Evolutionary conservation across 176 grass and related monocot genomes (phyloP).

Genomic region (Chloris gayana): DNA sequence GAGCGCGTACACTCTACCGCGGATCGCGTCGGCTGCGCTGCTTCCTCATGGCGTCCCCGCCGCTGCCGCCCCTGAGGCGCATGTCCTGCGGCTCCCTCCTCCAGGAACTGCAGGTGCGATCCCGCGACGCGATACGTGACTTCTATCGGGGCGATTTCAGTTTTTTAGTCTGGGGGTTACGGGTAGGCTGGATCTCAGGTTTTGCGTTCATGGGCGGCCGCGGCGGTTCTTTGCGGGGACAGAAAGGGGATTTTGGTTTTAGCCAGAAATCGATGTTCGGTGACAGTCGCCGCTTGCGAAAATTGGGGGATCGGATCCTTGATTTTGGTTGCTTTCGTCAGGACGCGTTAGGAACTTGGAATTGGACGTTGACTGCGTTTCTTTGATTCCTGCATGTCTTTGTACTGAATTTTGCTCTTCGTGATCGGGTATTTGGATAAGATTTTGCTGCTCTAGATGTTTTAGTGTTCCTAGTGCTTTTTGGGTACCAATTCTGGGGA

Average conservation of each 20-base stretch:
- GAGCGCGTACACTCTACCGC: background rate
- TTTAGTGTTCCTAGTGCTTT: background rate
- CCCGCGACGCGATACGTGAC: background rate
- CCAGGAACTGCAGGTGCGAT: constrained; percentile 74
- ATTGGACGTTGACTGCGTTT: background rate
- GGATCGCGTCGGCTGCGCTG: background rate
- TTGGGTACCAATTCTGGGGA: background rate
- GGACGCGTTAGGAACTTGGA: background rate
- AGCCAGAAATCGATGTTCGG: background rate
- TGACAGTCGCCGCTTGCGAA: background rate
- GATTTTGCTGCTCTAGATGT: background rate
- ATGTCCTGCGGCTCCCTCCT: constrained; percentile 75
- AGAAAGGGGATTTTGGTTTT: background rate
- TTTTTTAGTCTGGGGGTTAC: background rate
- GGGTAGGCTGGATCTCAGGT: background rate
- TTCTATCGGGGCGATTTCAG: background rate
- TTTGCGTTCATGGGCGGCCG: background rate
- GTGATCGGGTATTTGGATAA: background rate
- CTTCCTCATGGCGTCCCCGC: constrained; percentile 22
- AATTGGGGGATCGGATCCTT: background rate
- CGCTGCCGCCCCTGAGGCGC: constrained; percentile 30
- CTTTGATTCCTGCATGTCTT: constrained; percentile 17
- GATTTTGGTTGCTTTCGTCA: background rate
- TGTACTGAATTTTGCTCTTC: background rate
- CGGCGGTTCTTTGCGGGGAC: background rate